Base-by-base conservation (phyloP, 176 grass and related monocot genomes). In the Oryza rufipogon region DNA sequence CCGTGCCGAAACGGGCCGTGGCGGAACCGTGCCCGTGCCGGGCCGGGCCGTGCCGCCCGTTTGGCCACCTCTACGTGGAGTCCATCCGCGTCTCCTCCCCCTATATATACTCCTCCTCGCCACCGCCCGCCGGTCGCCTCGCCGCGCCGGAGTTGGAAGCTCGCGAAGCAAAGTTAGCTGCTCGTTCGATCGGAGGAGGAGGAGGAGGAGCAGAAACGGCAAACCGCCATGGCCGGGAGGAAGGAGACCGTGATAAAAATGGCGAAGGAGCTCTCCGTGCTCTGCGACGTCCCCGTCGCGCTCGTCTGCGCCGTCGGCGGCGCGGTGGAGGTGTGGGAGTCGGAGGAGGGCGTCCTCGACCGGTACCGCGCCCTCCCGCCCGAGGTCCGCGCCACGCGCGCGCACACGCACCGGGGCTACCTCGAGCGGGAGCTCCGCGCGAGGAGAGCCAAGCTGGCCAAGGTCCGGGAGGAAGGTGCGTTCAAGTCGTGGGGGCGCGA, bases 271-370 rank as follows among this genome's bases (percentile, higher is more conserved):
- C 88, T 89, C 30, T 0, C 17, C 19, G 4, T 11, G 12, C 78
- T 89, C 65, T 89, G 88, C 78, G 66, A 16, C 41, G 54, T 86
- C 41, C 78, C 66, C 1, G 83, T 89, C 22, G 88, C 73, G 73
- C 7, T 86, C 32, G 78, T 90, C 73, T 81, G 60, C 54, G 23
- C 32, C 23, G 17, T 1, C 16, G 38, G 0, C 11, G 44, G 7
- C 1, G 64, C 65, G 0, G 7, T 32, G 42, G 54, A 67, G 13
- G 67, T 73, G 33, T 90, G 83, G 78, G 67, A 77, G 83, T 86
- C 83, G 36, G 39, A 16, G 67, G 73, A 45, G 56, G 79, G 83
- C 67, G 79, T 90, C 6, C 17, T 90, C 73, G 74, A 22, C 0
- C 22, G 32, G 83, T 90, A 90, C 83, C 83, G 44, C 6, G 46